A percentile compares a stretch with the other conserved stretches of the same genome.
These are phyloP conservation scores for Suhomyces sp. DNA, from an alignment of 805 yeast species.

Conservation along the genomic window DNA sequence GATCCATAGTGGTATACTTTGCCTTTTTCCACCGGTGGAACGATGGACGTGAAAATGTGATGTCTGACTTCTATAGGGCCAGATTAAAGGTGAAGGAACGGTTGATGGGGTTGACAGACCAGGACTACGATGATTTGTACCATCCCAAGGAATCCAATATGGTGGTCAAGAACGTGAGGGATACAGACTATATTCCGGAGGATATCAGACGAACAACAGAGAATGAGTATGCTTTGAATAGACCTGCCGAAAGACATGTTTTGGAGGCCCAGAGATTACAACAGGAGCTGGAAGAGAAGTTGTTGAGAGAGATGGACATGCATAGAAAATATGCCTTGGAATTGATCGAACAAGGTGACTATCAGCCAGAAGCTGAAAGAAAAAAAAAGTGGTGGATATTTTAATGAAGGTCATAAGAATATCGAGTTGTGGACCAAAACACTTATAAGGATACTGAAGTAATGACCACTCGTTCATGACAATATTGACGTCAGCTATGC, in stretches of 20 bases:
- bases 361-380: slow-evolving; percentile 5
- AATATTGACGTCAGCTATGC: no score
- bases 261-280: slow-evolving; percentile 70
- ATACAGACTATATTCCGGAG: slow-evolving; percentile 43
- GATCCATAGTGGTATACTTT: slow-evolving; percentile 53
- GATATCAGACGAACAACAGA: slow-evolving; percentile 45
- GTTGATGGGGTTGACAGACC: slow-evolving; percentile 54
- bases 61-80: slow-evolving; percentile 63
- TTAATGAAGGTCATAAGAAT: no score
- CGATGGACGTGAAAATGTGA: slow-evolving; percentile 75
- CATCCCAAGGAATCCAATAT: slow-evolving; percentile 42
- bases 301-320: slow-evolving; percentile 34
- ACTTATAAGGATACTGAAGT: no score
- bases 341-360: slow-evolving; percentile 13
- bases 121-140: slow-evolving; percentile 63
- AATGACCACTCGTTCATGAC: no score
- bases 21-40: slow-evolving; percentile 82
- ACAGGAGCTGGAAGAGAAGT: slow-evolving; percentile 63
- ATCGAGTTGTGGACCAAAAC: no score
- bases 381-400: slow-evolving; percentile 29
- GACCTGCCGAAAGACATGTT: slow-evolving; percentile 70
- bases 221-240: slow-evolving; percentile 51
- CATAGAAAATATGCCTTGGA: slow-evolving; percentile 23
- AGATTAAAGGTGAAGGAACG: slow-evolving; percentile 57
- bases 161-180: slow-evolving; percentile 44